These are phyloP conservation scores for Hypoxylon lienhwacheense DNA, from an alignment of 495 filamentous ascomycete genomes.

Conservation along the genomic window DNA sequence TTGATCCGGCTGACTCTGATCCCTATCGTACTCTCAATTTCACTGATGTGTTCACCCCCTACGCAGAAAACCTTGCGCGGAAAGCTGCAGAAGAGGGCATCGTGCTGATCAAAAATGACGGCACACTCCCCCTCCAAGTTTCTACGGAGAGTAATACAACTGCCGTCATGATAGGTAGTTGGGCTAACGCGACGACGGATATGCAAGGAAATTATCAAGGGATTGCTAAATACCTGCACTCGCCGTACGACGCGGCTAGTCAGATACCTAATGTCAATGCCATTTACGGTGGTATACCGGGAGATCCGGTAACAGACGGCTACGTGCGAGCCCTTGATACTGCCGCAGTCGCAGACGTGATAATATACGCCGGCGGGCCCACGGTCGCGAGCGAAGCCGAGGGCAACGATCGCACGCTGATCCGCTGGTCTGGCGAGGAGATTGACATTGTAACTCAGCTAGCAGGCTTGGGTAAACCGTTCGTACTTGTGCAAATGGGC, in stretches of 20 bases:
- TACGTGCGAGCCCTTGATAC: conserved; percentile 50
- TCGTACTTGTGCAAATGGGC: conserved; percentile 62
- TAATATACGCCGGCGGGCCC: conserved; percentile 62
- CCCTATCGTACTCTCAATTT: conserved; percentile 54
- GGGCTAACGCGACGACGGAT: conserved; percentile 60
- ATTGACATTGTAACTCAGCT: conserved; percentile 58
- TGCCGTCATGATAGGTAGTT: conserved; percentile 60
- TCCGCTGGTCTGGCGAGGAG: conserved; percentile 62
- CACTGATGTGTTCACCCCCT: conserved; percentile 52
- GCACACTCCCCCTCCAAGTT: conserved; percentile 51
- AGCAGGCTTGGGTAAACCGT: conserved; percentile 52
- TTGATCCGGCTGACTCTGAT: conserved; percentile 49
- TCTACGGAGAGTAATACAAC: conserved; percentile 41
- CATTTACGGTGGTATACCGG: conserved; percentile 47
- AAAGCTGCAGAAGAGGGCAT: conserved; percentile 62
- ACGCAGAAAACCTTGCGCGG: conserved; percentile 58
- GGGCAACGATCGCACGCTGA: conserved; percentile 55
- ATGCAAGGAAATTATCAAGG: conserved; percentile 65
- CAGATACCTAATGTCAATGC: conserved; percentile 53
- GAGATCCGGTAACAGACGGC: conserved; percentile 31
- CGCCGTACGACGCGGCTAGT: conserved; percentile 55
- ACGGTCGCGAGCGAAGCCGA: conserved; percentile 61
- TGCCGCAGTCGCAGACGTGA: conserved; percentile 55
- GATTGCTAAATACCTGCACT: conserved; percentile 40
- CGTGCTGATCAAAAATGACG: conserved; percentile 65